A percentile compares a stretch with the other conserved stretches of the same genome.
These are phyloP conservation scores for Acarospora socialis DNA, from an alignment of 2,329 filamentous ascomycete genomes.

Conservation along the genomic window DNA sequence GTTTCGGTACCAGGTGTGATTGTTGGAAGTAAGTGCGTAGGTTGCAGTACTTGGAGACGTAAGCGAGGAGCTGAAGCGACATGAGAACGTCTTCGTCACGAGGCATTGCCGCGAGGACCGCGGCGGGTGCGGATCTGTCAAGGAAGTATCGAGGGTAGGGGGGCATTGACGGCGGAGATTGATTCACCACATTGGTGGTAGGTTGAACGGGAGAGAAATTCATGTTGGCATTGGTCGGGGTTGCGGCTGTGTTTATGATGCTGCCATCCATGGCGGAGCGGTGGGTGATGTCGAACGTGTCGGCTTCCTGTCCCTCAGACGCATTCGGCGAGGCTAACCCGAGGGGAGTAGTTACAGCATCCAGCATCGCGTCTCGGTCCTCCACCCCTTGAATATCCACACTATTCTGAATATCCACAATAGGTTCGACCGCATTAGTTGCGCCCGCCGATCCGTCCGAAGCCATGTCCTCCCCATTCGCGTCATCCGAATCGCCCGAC, in stretches of 20 bases:
- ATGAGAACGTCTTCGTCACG: slow-evolving; percentile 95
- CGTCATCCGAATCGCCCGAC: slow-evolving; percentile 77
- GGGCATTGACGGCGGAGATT: slow-evolving; percentile 60
- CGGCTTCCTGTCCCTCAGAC: slow-evolving; percentile 72
- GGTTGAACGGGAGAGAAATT: slow-evolving; percentile 57
- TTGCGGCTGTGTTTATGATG: slow-evolving; percentile 55
- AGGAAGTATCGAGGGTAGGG: slow-evolving; percentile 66
- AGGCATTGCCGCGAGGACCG: slow-evolving; percentile 79
- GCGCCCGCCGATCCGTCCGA: slow-evolving; percentile 65
- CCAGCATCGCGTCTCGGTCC: slow-evolving; percentile 64
- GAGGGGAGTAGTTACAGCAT: slow-evolving; percentile 53
- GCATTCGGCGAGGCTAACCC: slow-evolving; percentile 63
- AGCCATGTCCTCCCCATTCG: slow-evolving; percentile 66
- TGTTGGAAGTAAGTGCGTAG: slow-evolving; percentile 88
- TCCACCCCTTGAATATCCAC: slow-evolving; percentile 84
- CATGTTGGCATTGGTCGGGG: slow-evolving; percentile 52
- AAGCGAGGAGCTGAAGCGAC: slow-evolving; percentile 90
- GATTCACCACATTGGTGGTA: slow-evolving; percentile 47
- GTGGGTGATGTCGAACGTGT: slow-evolving; percentile 90
- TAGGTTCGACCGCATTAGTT: slow-evolving; percentile 58
- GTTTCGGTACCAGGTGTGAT: slow-evolving; percentile 80
- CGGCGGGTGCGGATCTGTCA: slow-evolving; percentile 55
- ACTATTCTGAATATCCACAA: slow-evolving; percentile 63
- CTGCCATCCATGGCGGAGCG: slow-evolving; percentile 72
- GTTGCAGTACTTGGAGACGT: slow-evolving; percentile 98